Evolutionary conservation across 352 stramenopile species (phyloP), one percentile per base, ranked within the genome.

Genomic region (Globisporangium takayamanum): DNA sequence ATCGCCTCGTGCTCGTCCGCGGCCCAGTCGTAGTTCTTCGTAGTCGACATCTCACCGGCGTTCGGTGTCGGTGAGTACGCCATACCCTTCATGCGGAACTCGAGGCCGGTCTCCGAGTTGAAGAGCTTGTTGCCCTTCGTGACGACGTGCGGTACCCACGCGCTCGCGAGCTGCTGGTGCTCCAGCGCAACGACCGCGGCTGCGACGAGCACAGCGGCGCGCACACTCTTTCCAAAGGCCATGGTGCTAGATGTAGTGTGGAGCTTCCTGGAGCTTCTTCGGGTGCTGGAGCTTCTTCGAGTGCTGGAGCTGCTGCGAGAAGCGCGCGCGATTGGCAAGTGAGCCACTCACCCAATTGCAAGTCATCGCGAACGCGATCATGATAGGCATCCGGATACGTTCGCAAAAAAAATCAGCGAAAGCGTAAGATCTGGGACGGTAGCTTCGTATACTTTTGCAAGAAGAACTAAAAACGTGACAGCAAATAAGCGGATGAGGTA

Each of bases 121-220:
- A 89, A 89, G 56, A 88, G 84, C 55, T 83, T 84, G 72, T 86
- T 88, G 60, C 79, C 78, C 60, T 89, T 87, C 49, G 78, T 59
- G n/a, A 85, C 66, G 15, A 92, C 11, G 26, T 52, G 61, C 14
- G 61, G 45, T 22, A 64, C 37, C 61, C 61, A 67, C 57, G 61
- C 61, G 36, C 54, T 33, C n/a, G 39, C 50, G 5, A n/a, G 8
- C 15, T 55, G 50, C 50, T 4, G 26, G 14, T 30, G 46, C 22
- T 51, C 5, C n/a, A 36, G 11, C 4, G 46, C 20, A 6, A 20
- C 22, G 12, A 30, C 46, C 1, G 46, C 46, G 14, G 46, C 20
- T 3, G 46, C 46, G 7, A 51, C 18, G 1, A 18, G 26, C 12
- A 30, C 46, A 5, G 46, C 46, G 16, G 8, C 10, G 46, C 18